phyloP scores from a whole-genome alignment of 208 protist genomes.

The Entamoeba histolytica region DNA sequence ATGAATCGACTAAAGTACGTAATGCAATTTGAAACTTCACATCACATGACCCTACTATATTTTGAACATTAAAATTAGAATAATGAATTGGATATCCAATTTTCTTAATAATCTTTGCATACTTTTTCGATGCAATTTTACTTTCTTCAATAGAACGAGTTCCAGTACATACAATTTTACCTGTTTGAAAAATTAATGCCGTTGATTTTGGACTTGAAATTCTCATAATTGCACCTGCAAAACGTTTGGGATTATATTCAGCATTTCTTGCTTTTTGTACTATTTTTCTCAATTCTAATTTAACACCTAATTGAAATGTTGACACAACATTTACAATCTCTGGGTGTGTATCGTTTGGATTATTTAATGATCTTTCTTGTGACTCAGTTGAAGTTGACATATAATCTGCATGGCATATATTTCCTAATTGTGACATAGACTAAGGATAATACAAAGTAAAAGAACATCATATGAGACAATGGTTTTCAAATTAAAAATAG shows the following conservation, averaged over 20 bases:
- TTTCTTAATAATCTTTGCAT: not conserved
- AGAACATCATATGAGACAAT: no score
- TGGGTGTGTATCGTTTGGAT: not conserved
- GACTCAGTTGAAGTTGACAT: not conserved
- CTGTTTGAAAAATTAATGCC: not conserved
- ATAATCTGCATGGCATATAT: not conserved
- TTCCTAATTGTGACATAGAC: not conserved
- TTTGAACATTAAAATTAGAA: not conserved
- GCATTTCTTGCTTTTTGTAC: not conserved
- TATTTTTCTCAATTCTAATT: not conserved
- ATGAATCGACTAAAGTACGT: not conserved
- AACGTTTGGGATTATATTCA: conserved; percentile 5
- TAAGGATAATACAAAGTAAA: not conserved
- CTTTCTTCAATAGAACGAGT: not conserved
- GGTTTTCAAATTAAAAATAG: no score
- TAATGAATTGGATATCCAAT: not conserved
- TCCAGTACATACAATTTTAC: conserved; percentile 1
- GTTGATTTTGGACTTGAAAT: conserved; percentile 2
- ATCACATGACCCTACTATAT: not conserved
- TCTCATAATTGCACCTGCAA: not conserved
- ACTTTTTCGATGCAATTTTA: not conserved
- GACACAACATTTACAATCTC: not conserved
- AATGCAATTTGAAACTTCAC: not conserved
- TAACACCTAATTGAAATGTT: not conserved
- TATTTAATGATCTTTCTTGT: not conserved